Evolutionary conservation across 257 asterid species (phyloP).

Genomic region (Salvia hispanica): DNA sequence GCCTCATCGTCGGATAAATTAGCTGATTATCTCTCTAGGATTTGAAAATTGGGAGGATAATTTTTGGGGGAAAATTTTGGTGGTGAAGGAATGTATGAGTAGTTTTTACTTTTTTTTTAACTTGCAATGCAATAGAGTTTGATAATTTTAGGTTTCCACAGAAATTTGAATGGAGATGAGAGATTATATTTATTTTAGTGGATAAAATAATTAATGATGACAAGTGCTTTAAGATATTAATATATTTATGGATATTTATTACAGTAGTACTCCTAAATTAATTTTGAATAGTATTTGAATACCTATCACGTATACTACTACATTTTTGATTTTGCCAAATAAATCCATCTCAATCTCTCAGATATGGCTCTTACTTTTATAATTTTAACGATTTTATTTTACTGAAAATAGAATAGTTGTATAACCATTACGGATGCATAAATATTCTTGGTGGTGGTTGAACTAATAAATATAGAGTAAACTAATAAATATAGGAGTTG

Average conservation of each 20-base stretch:
- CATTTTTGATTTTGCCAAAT: too few relatives aligned
- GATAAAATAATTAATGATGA: background rate
- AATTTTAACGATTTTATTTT: too few relatives aligned
- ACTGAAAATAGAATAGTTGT: background rate
- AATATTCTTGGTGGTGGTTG: conserved; percentile 4
- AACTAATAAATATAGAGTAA: conserved; percentile 8
- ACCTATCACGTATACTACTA: too few relatives aligned
- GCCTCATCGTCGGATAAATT: conserved; percentile 51
- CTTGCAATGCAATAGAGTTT: background rate
- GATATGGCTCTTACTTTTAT: too few relatives aligned
- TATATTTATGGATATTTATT: too few relatives aligned
- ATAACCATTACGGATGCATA: background rate
- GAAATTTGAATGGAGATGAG: conserved; percentile 11
- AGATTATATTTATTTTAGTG: background rate
- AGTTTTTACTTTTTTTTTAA: background rate
- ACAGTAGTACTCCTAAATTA: too few relatives aligned
- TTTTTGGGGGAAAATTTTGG: conserved; percentile 16
- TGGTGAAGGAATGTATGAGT: background rate
- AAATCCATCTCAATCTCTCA: too few relatives aligned
- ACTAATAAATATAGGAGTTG: conserved; percentile 13
- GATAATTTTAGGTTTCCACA: conserved; percentile 5
- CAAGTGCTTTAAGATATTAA: background rate
- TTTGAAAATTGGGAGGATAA: background rate
- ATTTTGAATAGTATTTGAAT: too few relatives aligned
- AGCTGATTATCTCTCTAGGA: conserved; percentile 5